phyloP scores from a whole-genome alignment of 805 yeast genomes.

The Ogataea neopini region DNA sequence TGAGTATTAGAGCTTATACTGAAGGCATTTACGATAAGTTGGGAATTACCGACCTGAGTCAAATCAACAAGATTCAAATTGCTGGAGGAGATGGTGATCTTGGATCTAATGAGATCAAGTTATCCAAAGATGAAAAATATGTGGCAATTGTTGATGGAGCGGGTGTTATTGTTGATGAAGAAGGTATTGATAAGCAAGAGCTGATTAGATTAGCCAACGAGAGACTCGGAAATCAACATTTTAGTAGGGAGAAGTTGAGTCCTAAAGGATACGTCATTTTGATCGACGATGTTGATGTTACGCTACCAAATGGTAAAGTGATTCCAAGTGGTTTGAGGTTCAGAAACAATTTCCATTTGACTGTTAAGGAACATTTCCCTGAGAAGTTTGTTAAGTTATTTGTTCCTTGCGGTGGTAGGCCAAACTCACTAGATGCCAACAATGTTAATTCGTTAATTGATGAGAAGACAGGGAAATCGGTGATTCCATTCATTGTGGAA shows the following conservation, averaged over 20 bases:
- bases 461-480: constrained; percentile 69
- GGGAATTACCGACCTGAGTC: constrained; percentile 52
- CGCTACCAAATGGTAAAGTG: constrained; percentile 72
- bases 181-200: constrained; percentile 82
- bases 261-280: constrained; percentile 76
- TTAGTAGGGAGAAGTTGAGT: constrained; percentile 66
- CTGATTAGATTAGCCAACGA: constrained; percentile 73
- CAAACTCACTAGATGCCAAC: constrained; percentile 88
- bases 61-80: constrained; percentile 83
- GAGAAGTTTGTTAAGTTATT: constrained; percentile 69
- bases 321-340: constrained; percentile 85
- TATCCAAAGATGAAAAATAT: constrained; percentile 80
- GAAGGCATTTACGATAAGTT: constrained; percentile 83
- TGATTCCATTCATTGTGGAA: constrained; percentile 88
- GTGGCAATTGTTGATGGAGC: constrained; percentile 93
- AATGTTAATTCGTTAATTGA: constrained; percentile 75
- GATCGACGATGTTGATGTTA: constrained; percentile 80
- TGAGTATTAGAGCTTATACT: constrained; percentile 90
- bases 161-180: constrained; percentile 90
- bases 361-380: constrained; percentile 61
- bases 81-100: constrained; percentile 99
- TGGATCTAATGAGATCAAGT: constrained; percentile 91
- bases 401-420: constrained; percentile 99
- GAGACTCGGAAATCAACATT: constrained; percentile 73
- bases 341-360: constrained; percentile 87